Evolutionary conservation across 108 stramenopile genomes (phyloP), one percentile per base, ranked within the genome.

Genomic region (Fragilariopsis cylindrus): DNA sequence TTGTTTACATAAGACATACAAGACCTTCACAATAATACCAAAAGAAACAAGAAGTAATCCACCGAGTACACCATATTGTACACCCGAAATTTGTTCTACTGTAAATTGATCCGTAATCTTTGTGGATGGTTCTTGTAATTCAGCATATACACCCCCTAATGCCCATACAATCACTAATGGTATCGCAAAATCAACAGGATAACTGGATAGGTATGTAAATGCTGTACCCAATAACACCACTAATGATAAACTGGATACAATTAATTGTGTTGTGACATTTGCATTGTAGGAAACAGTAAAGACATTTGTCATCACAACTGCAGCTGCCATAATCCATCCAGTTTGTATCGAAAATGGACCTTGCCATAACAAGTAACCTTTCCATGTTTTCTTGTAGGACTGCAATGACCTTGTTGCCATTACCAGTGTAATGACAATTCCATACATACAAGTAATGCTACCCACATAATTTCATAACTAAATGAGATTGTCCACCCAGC

Each of bases 241-340:
- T 44, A 93, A 62, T 3, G 79, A 74, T 12, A 82, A 69, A 43
- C 87, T 72, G 11, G 87, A 82, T 12, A 83, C 79, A 6, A 75
- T 57, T 47, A 87, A 56, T 74, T 90, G 86, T 7, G 72, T 70
- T 13, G 48, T 54, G 11, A 80, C 81, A 9, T 78, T 49, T 40
- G 67, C 75, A 5, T 69, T 80, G 44, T 74, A 52, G 4, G 67
- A 58, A 1, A 90, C 86, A 15, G 84, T 69, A 11, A 85, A 68
- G 19, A 91, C 88, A 72, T 85, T 88, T n/a, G 89, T 75, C 74
- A 90, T 91, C 12, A 93, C 64, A 21, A 75, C 77, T 3, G 82
- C 72, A 4, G 92, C 92, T 2, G 92, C 92, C 21, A 85, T 81
- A 60, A 93, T 91, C 92, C 92, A 93, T 5, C 92, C 92, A 15